Percentiles rank a stretch among this genome's conserved stretches.
phyloP scores from a whole-genome alignment of 2,329 filamentous ascomycete genomes.

The Macrophomina tecta region DNA sequence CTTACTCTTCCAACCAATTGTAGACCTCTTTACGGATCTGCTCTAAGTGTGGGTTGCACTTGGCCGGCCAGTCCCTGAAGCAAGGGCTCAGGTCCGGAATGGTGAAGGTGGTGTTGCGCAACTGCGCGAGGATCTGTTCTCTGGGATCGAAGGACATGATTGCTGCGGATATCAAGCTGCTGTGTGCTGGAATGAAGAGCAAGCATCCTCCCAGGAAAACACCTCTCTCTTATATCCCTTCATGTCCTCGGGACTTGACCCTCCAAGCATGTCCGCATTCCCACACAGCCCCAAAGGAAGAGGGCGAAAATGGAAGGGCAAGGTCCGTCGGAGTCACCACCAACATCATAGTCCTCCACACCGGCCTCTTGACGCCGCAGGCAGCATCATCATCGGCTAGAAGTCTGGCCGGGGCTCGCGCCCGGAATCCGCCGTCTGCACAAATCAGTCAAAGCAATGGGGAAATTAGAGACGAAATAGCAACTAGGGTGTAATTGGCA shows the following conservation, averaged over 20 bases:
- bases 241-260: background rate
- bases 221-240: background rate
- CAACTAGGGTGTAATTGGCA: background rate
- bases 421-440: background rate
- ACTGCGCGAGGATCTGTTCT: constrained; percentile 10
- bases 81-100: constrained; percentile 11
- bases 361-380: background rate
- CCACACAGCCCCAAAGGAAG: constrained; percentile 15
- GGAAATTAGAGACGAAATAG: background rate
- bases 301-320: background rate
- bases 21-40: constrained; percentile 23
- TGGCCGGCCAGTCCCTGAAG: constrained; percentile 15
- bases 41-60: constrained; percentile 12
- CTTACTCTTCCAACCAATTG: constrained; percentile 20
- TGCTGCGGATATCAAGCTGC: background rate
- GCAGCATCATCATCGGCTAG: constrained; percentile 2
- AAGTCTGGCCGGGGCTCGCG: background rate
- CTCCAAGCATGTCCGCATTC: too few relatives aligned
- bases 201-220: background rate
- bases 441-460: background rate
- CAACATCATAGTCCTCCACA: background rate
- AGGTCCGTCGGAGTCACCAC: background rate
- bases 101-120: constrained; percentile 6
- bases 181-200: background rate
- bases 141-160: constrained; percentile 16